Base-by-base conservation (phyloP, 768 basidiomycete genomes). In the Tricholoma terreum region DNA sequence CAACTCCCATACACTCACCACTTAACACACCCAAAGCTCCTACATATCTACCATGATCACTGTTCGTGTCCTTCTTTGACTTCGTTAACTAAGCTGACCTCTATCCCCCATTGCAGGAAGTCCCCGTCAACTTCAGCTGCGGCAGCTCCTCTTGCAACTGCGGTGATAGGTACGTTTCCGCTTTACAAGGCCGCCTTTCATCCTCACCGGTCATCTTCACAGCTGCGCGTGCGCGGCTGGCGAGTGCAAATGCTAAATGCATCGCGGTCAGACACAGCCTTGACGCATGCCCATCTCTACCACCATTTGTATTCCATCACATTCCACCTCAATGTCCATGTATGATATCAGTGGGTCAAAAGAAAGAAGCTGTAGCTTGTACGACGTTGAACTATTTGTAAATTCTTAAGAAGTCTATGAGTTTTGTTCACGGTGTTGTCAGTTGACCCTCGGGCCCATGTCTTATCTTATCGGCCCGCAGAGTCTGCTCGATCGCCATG, bases 211-310 rank as follows among this genome's bases (percentile, higher is more conserved):
- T 22, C 11, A 15, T n/a, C 8, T 14, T 14, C 38, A 22, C 21
- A 63, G 62, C 50, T 63, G 62, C 45, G 43, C 17, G 14, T 63
- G 62, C 59, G 54, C 45, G 43, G 2, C 49, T 19, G 59, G 59
- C 30, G 48, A 58, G 31, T 63, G 62, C 59, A 60, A 60, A 34
- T 60, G 59, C 57, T 60, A 35, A 54, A 42, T 33, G 22, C 52
- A 27, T 27, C 24, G 24, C 24, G 24, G 24, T 27, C 24, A 27
- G 24, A 27, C 6, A 27, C n/a, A 6, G 3, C 24, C 24, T 27
- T 6, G 24, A 27, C 24, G 6, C 24, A 27, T n/a, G 6, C 24
- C 24, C 24, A 27, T n/a, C n/a, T n/a, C n/a, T n/a, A 27, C 24
- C 24, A 27, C 24, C 24, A 27, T 27, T 27, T 27, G 3, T 27